A percentile compares a stretch with the other conserved stretches of the same genome.
Evolutionary conservation across 2,329 filamentous ascomycete species (phyloP).

Genomic region (Sclerotinia minor): DNA sequence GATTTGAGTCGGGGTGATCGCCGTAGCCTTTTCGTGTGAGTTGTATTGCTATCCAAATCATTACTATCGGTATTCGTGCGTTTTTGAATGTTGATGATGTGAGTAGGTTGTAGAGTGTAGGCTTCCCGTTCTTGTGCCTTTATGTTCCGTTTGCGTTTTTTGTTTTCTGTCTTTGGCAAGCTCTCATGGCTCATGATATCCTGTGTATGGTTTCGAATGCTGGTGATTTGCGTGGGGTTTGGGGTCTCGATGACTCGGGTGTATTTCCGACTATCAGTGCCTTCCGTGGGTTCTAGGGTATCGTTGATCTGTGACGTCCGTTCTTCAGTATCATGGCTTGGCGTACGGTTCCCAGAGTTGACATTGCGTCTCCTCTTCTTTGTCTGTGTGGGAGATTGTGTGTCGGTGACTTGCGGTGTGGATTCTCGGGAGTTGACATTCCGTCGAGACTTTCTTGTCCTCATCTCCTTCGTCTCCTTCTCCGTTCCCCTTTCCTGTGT

Average conservation of each 20-base stretch:
- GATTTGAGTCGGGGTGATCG: not conserved
- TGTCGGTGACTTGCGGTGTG: not conserved
- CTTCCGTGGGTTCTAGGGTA: not conserved
- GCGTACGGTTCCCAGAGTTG: not conserved
- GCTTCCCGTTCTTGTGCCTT: not conserved
- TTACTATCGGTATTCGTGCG: not conserved
- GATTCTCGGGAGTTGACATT: not conserved
- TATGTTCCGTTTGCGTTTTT: not conserved
- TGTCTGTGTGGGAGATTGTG: not conserved
- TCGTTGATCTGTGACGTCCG: not conserved
- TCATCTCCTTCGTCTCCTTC: not conserved
- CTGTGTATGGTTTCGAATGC: not conserved
- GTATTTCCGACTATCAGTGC: not conserved
- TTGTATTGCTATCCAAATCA: not conserved
- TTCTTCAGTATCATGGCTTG: not conserved
- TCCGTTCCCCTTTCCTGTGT: not conserved
- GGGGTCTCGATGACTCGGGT: not conserved
- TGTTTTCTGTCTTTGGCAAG: not conserved
- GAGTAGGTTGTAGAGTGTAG: not conserved
- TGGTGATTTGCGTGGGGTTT: not conserved
- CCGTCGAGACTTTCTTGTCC: not conserved
- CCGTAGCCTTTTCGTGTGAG: not conserved
- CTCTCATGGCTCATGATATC: not conserved
- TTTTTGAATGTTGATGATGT: not conserved
- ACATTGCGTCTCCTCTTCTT: not conserved